Evolutionary conservation across 1,284 basidiomycete species (phyloP).

Genomic region (Trametes versicolor): DNA sequence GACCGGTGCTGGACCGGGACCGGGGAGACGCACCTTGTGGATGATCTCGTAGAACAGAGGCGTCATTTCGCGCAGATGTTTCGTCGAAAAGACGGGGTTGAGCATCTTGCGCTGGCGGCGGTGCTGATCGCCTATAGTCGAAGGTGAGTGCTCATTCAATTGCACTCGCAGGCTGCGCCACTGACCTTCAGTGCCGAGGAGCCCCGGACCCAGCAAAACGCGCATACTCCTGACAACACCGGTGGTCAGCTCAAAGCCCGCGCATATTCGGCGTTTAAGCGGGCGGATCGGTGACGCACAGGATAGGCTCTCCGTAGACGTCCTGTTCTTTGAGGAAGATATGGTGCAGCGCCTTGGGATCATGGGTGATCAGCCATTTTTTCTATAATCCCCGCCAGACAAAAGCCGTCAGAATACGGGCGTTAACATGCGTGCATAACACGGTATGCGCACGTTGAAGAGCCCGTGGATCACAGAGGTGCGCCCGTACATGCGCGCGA

Average conservation of each 20-base stretch:
- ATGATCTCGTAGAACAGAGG: slow-evolving; percentile 31
- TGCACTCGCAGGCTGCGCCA: neutral
- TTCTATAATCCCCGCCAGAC: slow-evolving; percentile 4
- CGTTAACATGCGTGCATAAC: neutral
- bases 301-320: slow-evolving; percentile 39
- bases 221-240: slow-evolving; percentile 16
- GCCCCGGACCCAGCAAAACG: slow-evolving; percentile 30
- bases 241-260: neutral
- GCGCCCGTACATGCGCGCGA: slow-evolving; percentile 23
- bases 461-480: slow-evolving; percentile 17
- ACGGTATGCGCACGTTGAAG: slow-evolving; percentile 17
- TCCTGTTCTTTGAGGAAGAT: slow-evolving; percentile 47
- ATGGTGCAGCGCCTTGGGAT: slow-evolving; percentile 41
- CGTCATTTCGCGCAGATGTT: slow-evolving; percentile 33
- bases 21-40: slow-evolving; percentile 21
- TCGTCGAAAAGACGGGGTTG: slow-evolving; percentile 34
- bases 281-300: slow-evolving; percentile 12
- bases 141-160: neutral
- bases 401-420: neutral
- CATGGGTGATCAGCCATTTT: slow-evolving; percentile 35
- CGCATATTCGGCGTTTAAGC: too few relatives aligned
- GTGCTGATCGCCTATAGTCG: slow-evolving; percentile 35
- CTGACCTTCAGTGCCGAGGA: slow-evolving; percentile 29
- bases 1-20: neutral
- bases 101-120: slow-evolving; percentile 36